Conservation (phyloP, 805 yeast species). For the Ogataea glucozyma region DNA sequence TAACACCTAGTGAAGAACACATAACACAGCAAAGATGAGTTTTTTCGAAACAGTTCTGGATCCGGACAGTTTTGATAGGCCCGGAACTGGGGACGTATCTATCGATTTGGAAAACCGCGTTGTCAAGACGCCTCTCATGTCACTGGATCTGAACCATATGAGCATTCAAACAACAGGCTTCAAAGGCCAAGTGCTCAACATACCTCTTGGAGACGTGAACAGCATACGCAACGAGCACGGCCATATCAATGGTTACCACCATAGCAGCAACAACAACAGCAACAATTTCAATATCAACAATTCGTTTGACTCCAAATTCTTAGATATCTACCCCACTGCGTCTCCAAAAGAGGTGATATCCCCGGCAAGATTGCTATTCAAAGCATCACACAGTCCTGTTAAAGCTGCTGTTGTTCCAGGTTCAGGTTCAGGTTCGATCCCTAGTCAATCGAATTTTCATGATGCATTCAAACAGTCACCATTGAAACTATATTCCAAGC, state of each 20-base stretch:
- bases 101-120: slow-evolving; percentile 18
- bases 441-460: slow-evolving; percentile 12
- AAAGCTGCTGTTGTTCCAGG: slow-evolving; percentile 9
- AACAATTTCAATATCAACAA: slow-evolving; percentile 9
- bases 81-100: slow-evolving; percentile 21
- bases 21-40: slow-evolving; percentile 12
- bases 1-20: neutral
- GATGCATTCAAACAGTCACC: slow-evolving; percentile 20
- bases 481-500: slow-evolving; percentile 14
- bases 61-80: slow-evolving; percentile 18
- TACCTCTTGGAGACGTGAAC: slow-evolving; percentile 17
- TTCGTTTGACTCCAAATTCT: slow-evolving; percentile 18
- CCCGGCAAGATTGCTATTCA: slow-evolving; percentile 19
- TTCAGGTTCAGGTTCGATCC: too few relatives aligned
- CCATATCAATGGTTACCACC: too few relatives aligned
- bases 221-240: slow-evolving; percentile 14
- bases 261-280: slow-evolving; percentile 10
- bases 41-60: slow-evolving; percentile 22
- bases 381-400: slow-evolving; percentile 14
- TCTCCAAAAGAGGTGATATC: slow-evolving; percentile 22
- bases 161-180: slow-evolving; percentile 16
- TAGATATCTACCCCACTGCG: slow-evolving; percentile 16
- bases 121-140: slow-evolving; percentile 20
- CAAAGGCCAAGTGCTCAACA: slow-evolving; percentile 14
- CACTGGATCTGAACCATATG: slow-evolving; percentile 22